Evolutionary conservation across 495 filamentous ascomycete species (phyloP).

Genomic region (Jackrogersella minutella): DNA sequence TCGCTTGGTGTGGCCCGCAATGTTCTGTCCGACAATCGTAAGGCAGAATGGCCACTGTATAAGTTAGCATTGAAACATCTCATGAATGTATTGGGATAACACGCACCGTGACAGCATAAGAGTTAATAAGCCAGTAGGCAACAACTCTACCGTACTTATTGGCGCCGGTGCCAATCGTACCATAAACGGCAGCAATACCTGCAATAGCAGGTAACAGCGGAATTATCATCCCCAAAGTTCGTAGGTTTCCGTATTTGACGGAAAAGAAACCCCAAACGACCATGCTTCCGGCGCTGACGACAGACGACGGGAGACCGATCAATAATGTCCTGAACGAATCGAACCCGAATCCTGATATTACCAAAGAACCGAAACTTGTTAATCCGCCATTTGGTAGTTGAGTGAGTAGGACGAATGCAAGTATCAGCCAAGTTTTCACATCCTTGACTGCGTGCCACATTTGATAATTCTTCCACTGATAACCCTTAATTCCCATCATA

Average conservation of each 20-base stretch:
- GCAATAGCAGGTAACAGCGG: conserved; percentile 5
- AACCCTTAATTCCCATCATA: conserved; percentile 12
- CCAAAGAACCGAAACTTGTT: conserved; percentile 4
- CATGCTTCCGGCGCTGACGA: conserved; percentile 9
- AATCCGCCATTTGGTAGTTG: conserved; percentile 5
- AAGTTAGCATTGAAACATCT: neutral
- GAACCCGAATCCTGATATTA: conserved; percentile 6
- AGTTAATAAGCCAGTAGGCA: conserved; percentile 8
- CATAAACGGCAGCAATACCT: conserved; percentile 7
- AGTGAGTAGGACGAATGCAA: conserved; percentile 5
- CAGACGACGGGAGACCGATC: conserved; percentile 6
- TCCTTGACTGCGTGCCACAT: conserved; percentile 11
- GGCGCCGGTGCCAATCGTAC: conserved; percentile 6
- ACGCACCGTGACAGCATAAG: conserved; percentile 12
- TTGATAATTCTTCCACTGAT: conserved; percentile 11
- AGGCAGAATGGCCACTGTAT: conserved; percentile 7
- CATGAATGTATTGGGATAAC: neutral
- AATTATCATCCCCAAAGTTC: conserved; percentile 12
- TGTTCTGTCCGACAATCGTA: conserved; percentile 5
- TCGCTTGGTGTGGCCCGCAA: conserved; percentile 1
- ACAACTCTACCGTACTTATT: conserved; percentile 9
- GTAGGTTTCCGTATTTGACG: conserved; percentile 6
- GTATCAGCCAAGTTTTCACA: conserved; percentile 6
- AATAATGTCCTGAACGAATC: conserved; percentile 5
- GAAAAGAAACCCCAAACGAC: conserved; percentile 8